A percentile compares a stretch with the other conserved stretches of the same genome.
phyloP scores from a whole-genome alignment of 352 stramenopile genomes.

The Stramenopiles sp. region DNA sequence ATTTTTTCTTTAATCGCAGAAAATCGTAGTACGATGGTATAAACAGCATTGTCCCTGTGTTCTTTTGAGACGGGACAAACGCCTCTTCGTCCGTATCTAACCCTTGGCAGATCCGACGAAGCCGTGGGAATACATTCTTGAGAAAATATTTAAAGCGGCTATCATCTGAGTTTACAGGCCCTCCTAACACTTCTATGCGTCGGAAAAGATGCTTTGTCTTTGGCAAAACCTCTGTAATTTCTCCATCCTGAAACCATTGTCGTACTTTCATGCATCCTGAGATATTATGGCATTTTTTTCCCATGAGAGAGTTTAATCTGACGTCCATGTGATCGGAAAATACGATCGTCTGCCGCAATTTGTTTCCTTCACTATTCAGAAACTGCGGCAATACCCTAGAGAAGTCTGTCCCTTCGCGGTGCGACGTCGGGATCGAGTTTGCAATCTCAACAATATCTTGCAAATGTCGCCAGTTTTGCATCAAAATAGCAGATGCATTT shows the following conservation, averaged over 20 bases:
- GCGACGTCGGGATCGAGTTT: constrained; percentile 41
- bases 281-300: background rate
- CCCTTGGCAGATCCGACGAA: too few relatives aligned
- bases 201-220: constrained; percentile 26
- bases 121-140: constrained; percentile 35
- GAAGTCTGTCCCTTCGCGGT: constrained; percentile 43
- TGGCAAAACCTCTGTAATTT: background rate
- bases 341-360: constrained; percentile 48
- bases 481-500: constrained; percentile 43
- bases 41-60: constrained; percentile 16
- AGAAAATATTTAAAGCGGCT: constrained; percentile 43
- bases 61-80: too few relatives aligned
- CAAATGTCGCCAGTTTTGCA: constrained; percentile 69
- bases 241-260: constrained; percentile 7
- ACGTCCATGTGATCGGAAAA: constrained; percentile 17
- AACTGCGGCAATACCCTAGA: constrained; percentile 42
- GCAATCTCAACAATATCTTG: constrained; percentile 33
- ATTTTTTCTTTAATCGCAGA: constrained; percentile 14
- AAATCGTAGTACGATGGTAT: constrained; percentile 19
- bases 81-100: too few relatives aligned
- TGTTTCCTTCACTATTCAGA: constrained; percentile 34
- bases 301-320: background rate
- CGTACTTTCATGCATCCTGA: constrained; percentile 33
- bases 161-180: constrained; percentile 28
- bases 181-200: constrained; percentile 29